Base-by-base conservation (phyloP, 1,284 basidiomycete species). In the Irpex sp. region DNA sequence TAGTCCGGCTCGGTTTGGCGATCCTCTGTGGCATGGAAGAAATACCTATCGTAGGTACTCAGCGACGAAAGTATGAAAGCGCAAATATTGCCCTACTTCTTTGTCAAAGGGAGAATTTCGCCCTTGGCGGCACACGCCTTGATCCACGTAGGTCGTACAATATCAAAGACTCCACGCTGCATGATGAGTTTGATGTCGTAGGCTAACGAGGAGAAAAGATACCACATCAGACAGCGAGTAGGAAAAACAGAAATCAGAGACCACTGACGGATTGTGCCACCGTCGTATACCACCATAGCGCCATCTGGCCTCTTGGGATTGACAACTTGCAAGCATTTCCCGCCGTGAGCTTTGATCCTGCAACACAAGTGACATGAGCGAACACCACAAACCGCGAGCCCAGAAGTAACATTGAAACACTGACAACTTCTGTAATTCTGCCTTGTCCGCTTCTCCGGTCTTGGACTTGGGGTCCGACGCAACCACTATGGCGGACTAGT, bases 71-170 rank as follows among this genome's bases (percentile, higher is more conserved):
- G 48, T 36, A 17, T 11, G 6, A 17, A 2, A 44, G 17, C n/a
- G 8, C 19, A 26, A 2, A 47, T 34, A 40, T 2, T 31, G 38
- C 36, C 74, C 55, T 71, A 95, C 92, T 85, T 90, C 73, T 88
- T 87, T 40, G 77, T 79, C 56, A 94, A 74, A 0, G 92, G 88
- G 11, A 87, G 72, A 13, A 81, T 75, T 61, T 82, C 76, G 13
- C 80, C 81, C 36, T 80, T 77, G 3, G 82, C 78, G 52, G 96
- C 81, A n/a, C 88, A 94, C 70, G 94, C 92, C 54, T 82, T 73
- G 58, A 97, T 80, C 94, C 94, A 97, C 37, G 83, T 77, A 0
- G 95, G 92, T 61, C 82, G 87, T 62, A 97, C 78, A 58, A 96
- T 83, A 70, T 93, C 91, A 63, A 85, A 76, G 0, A 78, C 76